A percentile compares a stretch with the other conserved stretches of the same genome.
These are phyloP conservation scores for Lophiotrema nucula DNA, from an alignment of 495 filamentous ascomycete species.

Conservation along the genomic window DNA sequence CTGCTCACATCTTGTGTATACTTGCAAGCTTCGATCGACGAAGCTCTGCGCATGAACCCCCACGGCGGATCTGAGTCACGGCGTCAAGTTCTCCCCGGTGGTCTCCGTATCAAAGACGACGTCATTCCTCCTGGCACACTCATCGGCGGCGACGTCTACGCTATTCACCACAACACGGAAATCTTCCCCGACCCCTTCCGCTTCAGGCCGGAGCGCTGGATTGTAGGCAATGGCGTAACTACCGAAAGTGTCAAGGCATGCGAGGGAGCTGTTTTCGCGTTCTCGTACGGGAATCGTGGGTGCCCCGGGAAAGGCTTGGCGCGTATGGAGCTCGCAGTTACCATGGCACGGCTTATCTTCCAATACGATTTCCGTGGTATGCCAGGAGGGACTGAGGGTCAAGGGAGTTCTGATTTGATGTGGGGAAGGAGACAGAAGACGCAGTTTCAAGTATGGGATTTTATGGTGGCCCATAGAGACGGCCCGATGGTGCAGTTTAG, in stretches of 20 bases:
- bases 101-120: constrained; percentile 3
- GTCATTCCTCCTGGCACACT: background rate
- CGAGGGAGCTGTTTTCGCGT: constrained; percentile 12
- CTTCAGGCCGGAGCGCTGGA: constrained; percentile 22
- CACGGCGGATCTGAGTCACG: background rate
- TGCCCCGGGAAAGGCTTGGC: constrained; percentile 11
- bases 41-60: constrained; percentile 20
- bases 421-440: constrained; percentile 16
- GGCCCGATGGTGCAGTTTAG: constrained; percentile 15
- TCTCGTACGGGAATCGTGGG: constrained; percentile 8
- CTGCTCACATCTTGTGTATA: constrained; percentile 7
- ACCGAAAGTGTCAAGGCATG: constrained; percentile 7
- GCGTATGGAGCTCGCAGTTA: constrained; percentile 8
- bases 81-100: constrained; percentile 10
- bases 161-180: constrained; percentile 9
- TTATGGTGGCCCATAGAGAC: constrained; percentile 11
- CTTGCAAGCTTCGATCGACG: constrained; percentile 12
- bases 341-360: constrained; percentile 11
- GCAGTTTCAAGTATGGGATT: constrained; percentile 16
- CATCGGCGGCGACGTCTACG: constrained; percentile 7
- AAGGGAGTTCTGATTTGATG: constrained; percentile 3
- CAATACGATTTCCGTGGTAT: constrained; percentile 8
- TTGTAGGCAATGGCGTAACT: constrained; percentile 11
- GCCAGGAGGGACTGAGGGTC: constrained; percentile 4
- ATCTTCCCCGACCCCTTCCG: constrained; percentile 7